Percentiles rank a stretch among this genome's conserved stretches.
phyloP scores from a whole-genome alignment of 495 filamentous ascomycete genomes.

The Penicillium salamii region DNA sequence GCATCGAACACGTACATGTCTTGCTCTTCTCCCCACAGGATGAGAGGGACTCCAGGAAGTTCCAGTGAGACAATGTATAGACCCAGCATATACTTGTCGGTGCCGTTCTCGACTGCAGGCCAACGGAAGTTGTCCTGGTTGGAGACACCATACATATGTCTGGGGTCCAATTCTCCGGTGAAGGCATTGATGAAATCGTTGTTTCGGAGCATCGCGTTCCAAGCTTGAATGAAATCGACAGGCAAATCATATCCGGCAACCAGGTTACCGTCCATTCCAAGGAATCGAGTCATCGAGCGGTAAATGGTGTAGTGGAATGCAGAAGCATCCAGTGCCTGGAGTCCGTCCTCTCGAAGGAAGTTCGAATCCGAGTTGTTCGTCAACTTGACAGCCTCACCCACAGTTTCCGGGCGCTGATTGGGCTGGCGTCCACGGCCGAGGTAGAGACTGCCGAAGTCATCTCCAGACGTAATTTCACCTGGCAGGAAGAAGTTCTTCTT shows the following conservation, averaged over 20 bases:
- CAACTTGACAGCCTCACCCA: constrained; percentile 33
- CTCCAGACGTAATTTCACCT: constrained; percentile 44
- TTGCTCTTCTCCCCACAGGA: constrained; percentile 54
- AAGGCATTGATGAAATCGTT: constrained; percentile 50
- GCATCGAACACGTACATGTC: constrained; percentile 50
- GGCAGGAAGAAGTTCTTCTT: constrained; percentile 51
- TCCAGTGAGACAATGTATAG: constrained; percentile 44
- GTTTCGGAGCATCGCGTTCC: constrained; percentile 39
- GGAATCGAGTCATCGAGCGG: constrained; percentile 45
- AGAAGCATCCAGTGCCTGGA: constrained; percentile 41
- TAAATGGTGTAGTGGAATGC: constrained; percentile 52
- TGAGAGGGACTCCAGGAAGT: constrained; percentile 48
- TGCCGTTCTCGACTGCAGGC: constrained; percentile 49
- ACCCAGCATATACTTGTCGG: constrained; percentile 42
- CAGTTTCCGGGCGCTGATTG: constrained; percentile 27
- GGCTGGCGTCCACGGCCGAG: constrained; percentile 38
- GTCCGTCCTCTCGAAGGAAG: constrained; percentile 32
- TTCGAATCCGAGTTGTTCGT: constrained; percentile 27
- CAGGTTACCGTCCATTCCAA: constrained; percentile 47
- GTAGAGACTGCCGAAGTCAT: constrained; percentile 35
- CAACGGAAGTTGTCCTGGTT: constrained; percentile 55
- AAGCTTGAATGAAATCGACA: constrained; percentile 43
- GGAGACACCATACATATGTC: constrained; percentile 49
- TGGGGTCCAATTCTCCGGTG: constrained; percentile 49
- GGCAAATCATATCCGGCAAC: constrained; percentile 38